Percentiles rank a stretch among this genome's conserved stretches.
phyloP scores from a whole-genome alignment of 208 protist species.

The Leishmania tarentolae region DNA sequence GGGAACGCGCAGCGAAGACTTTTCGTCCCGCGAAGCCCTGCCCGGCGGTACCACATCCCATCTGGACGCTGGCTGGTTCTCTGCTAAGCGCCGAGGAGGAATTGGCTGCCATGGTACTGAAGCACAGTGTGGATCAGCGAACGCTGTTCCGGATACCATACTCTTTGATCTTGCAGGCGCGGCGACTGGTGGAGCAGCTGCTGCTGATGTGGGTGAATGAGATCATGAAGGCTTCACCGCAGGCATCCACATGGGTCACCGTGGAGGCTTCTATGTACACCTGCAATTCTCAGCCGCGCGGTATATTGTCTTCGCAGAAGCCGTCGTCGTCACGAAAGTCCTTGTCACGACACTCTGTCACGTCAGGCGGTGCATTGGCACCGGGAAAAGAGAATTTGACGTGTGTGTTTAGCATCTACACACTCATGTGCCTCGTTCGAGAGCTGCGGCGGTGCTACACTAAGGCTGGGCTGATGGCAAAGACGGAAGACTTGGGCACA shows the following conservation, averaged over 20 bases:
- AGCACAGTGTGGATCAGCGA: constrained; percentile 8
- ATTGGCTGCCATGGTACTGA: constrained; percentile 24
- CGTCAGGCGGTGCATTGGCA: background rate
- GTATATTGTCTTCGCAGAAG: constrained; percentile 15
- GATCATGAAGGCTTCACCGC: constrained; percentile 57
- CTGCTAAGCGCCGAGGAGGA: constrained; percentile 55
- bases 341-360: background rate
- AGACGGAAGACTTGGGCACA: background rate
- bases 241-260: constrained; percentile 34
- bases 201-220: constrained; percentile 78
- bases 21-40: constrained; percentile 48
- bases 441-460: constrained; percentile 48
- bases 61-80: constrained; percentile 32
- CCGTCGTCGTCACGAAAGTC: background rate
- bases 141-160: constrained; percentile 25
- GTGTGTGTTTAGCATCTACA: constrained; percentile 39
- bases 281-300: constrained; percentile 5
- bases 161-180: constrained; percentile 23
- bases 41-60: constrained; percentile 32
- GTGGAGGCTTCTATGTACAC: constrained; percentile 23
- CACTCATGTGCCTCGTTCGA: constrained; percentile 59
- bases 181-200: constrained; percentile 47
- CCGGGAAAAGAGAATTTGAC: background rate
- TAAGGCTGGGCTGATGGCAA: constrained; percentile 14
- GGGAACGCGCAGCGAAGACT: constrained; percentile 83